These are phyloP conservation scores for Pythium dissotocum DNA, from an alignment of 352 stramenopile species.

Conservation along the genomic window DNA sequence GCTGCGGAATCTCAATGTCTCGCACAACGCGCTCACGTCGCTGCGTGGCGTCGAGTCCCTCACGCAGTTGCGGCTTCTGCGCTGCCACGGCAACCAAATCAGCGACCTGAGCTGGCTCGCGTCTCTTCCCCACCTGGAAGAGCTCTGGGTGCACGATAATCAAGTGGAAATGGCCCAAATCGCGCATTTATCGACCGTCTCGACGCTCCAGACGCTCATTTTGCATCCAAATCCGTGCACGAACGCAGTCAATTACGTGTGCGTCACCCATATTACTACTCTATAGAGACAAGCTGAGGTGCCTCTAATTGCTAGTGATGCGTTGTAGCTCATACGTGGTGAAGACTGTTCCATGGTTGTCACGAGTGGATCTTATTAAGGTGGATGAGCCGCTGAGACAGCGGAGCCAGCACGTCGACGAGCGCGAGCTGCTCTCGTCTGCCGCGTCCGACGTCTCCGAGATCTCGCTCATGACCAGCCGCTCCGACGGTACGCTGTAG, in stretches of 20 bases:
- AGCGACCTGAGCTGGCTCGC: conserved; percentile 46
- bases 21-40: conserved; percentile 54
- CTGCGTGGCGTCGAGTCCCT: conserved; percentile 46
- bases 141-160: conserved; percentile 70
- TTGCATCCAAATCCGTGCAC: conserved; percentile 77
- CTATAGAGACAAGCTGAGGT: no score
- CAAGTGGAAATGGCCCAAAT: conserved; percentile 50
- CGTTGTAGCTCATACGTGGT: conserved; percentile 31
- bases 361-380: conserved; percentile 42
- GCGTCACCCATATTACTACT: conserved; percentile 3
- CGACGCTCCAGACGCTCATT: conserved; percentile 48
- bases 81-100: conserved; percentile 62
- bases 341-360: conserved; percentile 49
- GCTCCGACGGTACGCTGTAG: conserved; percentile 15
- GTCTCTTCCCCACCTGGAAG: conserved; percentile 33
- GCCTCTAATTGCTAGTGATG: no score
- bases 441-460: conserved; percentile 40
- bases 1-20: conserved; percentile 63
- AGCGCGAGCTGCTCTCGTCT: conserved; percentile 35
- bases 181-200: conserved; percentile 43
- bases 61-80: conserved; percentile 44
- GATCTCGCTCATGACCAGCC: conserved; percentile 36
- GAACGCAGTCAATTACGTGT: conserved; percentile 49
- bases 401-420: conserved; percentile 41
- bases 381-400: conserved; percentile 49